phyloP scores from a whole-genome alignment of 2,329 filamentous ascomycete species.

The Diaporthe humulicola region DNA sequence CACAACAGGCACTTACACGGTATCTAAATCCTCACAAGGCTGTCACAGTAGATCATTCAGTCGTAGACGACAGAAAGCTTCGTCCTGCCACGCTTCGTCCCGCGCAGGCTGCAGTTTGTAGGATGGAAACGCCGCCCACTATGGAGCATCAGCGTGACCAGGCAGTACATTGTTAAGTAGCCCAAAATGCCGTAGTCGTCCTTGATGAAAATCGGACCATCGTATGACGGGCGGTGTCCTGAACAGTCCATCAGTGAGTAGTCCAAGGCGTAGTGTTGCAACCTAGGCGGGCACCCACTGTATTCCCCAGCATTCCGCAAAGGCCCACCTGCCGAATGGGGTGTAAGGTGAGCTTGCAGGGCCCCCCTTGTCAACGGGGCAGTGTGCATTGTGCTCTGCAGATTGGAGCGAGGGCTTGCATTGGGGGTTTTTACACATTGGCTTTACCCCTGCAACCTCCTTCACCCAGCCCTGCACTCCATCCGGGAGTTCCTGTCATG shows the following conservation, averaged over 20 bases:
- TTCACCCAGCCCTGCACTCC: neutral
- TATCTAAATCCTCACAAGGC: constrained; percentile 4
- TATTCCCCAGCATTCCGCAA: neutral
- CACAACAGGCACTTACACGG: neutral
- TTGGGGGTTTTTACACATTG: constrained; percentile 28
- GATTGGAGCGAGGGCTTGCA: neutral
- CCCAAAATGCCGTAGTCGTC: neutral
- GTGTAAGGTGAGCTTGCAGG: neutral
- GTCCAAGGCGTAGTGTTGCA: too few relatives aligned
- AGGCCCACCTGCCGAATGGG: constrained; percentile 17
- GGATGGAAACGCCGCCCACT: neutral
- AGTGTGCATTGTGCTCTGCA: neutral
- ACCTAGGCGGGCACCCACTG: neutral
- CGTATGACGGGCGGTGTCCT: neutral
- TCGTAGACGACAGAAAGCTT: neutral
- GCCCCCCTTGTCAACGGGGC: constrained; percentile 10
- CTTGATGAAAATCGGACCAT: neutral
- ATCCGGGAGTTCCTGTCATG: neutral
- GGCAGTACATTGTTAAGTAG: neutral
- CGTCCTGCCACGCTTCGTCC: too few relatives aligned
- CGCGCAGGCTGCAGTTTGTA: too few relatives aligned
- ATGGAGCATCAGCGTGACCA: neutral
- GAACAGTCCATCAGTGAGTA: neutral
- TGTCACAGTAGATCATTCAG: neutral
- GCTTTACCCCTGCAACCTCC: neutral